Evolutionary conservation across 371 early-diverging fungal species (phyloP).

Genomic region (Zychaea mexicana): DNA sequence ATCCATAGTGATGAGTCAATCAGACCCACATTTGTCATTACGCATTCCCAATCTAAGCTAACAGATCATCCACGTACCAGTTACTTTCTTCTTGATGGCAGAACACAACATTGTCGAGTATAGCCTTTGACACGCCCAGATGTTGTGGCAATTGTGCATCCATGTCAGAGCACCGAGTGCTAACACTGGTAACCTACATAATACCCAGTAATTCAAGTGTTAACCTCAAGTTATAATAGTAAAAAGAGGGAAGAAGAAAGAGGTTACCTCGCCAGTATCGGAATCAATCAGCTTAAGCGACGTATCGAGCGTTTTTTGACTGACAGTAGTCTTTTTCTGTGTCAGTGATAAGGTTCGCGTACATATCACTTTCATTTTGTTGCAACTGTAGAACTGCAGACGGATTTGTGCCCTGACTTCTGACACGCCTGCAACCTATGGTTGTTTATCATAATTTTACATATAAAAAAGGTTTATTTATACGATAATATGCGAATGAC

Average conservation of each 20-base stretch:
- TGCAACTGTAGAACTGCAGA: conserved; percentile 84
- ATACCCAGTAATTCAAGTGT: not conserved
- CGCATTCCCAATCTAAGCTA: no score
- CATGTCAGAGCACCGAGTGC: conserved; percentile 84
- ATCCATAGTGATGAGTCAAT: not conserved
- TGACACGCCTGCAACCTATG: conserved; percentile 76
- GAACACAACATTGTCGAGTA: conserved; percentile 99
- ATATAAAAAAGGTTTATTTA: not conserved
- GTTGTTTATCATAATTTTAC: not conserved
- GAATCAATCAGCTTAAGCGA: conserved; percentile 67
- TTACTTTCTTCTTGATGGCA: conserved; percentile 99
- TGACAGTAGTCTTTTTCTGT: conserved; percentile 61
- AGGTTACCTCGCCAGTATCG: conserved; percentile 59
- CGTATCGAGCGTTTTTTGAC: conserved; percentile 90
- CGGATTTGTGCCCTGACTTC: conserved; percentile 96
- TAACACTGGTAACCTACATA: conserved; percentile 66
- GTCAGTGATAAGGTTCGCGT: conserved; percentile 84
- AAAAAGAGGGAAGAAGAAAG: not conserved
- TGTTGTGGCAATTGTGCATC: conserved; percentile 86
- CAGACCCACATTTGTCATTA: no score
- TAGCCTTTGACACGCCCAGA: conserved; percentile 90
- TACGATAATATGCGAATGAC: no score
- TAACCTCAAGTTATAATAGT: not conserved
- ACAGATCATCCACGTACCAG: conserved; percentile 68
- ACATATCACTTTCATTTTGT: conserved; percentile 75